Base-by-base conservation (phyloP, 2,329 filamentous ascomycete genomes). In the Paecilomyces sp. region DNA sequence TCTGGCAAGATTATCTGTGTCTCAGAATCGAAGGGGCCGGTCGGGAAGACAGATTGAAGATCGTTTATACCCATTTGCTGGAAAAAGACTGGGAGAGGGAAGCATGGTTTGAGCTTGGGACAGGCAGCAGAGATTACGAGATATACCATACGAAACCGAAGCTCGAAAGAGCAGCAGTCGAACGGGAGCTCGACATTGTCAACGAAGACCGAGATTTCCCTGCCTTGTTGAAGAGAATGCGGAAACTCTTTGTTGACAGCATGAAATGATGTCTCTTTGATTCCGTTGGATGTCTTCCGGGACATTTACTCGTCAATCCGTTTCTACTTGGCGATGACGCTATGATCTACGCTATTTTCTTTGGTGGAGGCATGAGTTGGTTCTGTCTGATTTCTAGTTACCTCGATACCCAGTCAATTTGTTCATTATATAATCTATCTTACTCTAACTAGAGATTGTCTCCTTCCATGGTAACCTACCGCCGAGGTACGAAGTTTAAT, bases 1-100 rank as follows among this genome's bases (percentile, higher is more conserved):
- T 97, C 72, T 99, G 94, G 94, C 90, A 96, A 73, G 89, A 88
- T 58, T 94, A 93, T 71, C 80, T 99, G 61, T 92, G 93, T 60
- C 75, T 97, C 71, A 82, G 89, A 62, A 95, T 99, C 70, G 93
- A 97, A 71, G 93, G 93, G 1, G 90, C 90, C 0, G 92, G 91
- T 1, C 84, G 85, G 70, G 87, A 90, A 63, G 92, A 97, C 75
- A 84, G 90, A 28, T 80, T 99, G 66, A 93, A 93, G 75, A 96
- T 99, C 73, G 84, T 94, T 2, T 99, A 91, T 71, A 89, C 86
- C 30, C 90, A 95, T 73, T 81, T 97, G 54, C 87, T 95, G 70
- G 91, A 96, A 78, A 85, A 86, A 68, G 88, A 94, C 71, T 92
- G 90, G 88, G 90, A 92, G 67, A 83, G 87, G 61, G 92, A 97